phyloP scores from a whole-genome alignment of 176 grass and related monocot species.

The Cymbopogon citratus region DNA sequence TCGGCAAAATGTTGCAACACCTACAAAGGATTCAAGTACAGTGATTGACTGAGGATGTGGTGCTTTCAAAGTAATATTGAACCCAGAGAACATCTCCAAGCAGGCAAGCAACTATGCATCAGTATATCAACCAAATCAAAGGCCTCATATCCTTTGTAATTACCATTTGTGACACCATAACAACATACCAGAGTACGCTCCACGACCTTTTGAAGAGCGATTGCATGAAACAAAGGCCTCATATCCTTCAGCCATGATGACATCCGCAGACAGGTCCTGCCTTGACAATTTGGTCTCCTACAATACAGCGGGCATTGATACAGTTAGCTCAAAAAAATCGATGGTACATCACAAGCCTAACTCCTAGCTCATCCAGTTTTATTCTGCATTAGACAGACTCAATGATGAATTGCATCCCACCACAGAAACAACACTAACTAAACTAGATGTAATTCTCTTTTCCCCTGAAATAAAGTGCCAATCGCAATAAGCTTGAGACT shows the following conservation, averaged over 20 bases:
- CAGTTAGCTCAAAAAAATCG: not conserved
- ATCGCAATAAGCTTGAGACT: not conserved
- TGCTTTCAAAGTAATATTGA: not conserved
- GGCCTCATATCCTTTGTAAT: not conserved
- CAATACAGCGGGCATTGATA: constrained; percentile 4
- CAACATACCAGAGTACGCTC: constrained; percentile 68
- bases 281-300: constrained; percentile 93
- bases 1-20: constrained; percentile 87
- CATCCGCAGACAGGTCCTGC: constrained; percentile 74
- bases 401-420: not conserved
- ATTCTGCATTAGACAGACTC: not conserved
- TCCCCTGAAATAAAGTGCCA: not conserved
- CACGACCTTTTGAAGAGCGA: constrained; percentile 56
- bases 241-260: constrained; percentile 81
- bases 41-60: not conserved
- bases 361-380: not conserved
- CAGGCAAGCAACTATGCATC: not conserved
- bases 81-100: not conserved
- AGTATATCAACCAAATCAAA: not conserved
- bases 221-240: constrained; percentile 92
- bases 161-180: not conserved
- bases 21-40: constrained; percentile 34
- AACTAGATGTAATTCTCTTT: not conserved
- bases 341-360: not conserved
- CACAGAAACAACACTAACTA: not conserved